A percentile compares a stretch with the other conserved stretches of the same genome.
Evolutionary conservation across 495 filamentous ascomycete genomes (phyloP).

Genomic region (Penicillium paxilli): DNA sequence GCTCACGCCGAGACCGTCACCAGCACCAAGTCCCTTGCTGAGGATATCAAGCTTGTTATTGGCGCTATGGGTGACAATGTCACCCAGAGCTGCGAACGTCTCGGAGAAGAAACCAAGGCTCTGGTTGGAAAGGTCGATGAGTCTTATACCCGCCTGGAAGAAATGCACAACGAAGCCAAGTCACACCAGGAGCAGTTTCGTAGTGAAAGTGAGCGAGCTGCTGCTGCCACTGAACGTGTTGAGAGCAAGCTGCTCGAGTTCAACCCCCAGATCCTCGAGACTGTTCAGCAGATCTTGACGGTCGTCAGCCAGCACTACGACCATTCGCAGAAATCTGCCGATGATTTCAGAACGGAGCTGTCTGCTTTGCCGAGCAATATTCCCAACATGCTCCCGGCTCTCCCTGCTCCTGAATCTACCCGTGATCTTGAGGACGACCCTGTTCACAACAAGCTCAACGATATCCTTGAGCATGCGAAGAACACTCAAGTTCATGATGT

Average conservation of each 20-base stretch:
- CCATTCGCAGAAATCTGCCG: slow-evolving; percentile 51
- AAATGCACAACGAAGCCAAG: slow-evolving; percentile 69
- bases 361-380: slow-evolving; percentile 53
- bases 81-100: slow-evolving; percentile 80
- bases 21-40: slow-evolving; percentile 72
- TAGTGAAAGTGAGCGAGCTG: slow-evolving; percentile 69
- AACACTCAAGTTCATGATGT: slow-evolving; percentile 68
- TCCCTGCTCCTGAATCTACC: slow-evolving; percentile 47
- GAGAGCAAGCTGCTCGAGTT: slow-evolving; percentile 75
- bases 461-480: slow-evolving; percentile 63
- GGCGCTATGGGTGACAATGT: slow-evolving; percentile 82
- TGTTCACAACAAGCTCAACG: slow-evolving; percentile 84
- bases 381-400: slow-evolving; percentile 46
- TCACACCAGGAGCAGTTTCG: slow-evolving; percentile 75
- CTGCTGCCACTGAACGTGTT: slow-evolving; percentile 70
- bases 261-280: slow-evolving; percentile 80
- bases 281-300: slow-evolving; percentile 77
- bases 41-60: slow-evolving; percentile 80
- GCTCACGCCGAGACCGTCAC: slow-evolving; percentile 68
- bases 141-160: slow-evolving; percentile 73
- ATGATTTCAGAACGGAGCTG: slow-evolving; percentile 52
- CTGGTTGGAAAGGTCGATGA: slow-evolving; percentile 78
- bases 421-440: slow-evolving; percentile 65
- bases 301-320: slow-evolving; percentile 83
- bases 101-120: slow-evolving; percentile 79